These are phyloP conservation scores for Amanita pseudoporphyria DNA, from an alignment of 768 basidiomycete genomes.

Conservation along the genomic window DNA sequence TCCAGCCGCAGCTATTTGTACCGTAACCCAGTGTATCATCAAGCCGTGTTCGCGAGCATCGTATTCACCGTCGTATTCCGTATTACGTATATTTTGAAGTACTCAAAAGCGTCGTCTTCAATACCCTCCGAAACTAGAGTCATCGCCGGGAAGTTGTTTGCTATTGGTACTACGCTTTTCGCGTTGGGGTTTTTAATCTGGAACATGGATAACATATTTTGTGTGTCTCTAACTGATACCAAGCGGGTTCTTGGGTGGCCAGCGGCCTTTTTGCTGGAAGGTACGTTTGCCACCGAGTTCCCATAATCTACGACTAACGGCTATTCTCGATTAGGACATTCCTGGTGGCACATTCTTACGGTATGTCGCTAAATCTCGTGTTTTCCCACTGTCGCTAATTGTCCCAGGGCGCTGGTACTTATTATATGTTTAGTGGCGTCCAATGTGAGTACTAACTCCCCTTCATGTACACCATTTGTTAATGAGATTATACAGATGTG, in stretches of 20 bases:
- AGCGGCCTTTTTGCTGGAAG: conserved; percentile 55
- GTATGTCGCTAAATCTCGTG: conserved; percentile 22
- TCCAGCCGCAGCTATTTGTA: conserved; percentile 38
- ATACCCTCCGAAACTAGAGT: conserved; percentile 34
- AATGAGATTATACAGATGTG: conserved; percentile 25
- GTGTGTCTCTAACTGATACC: conserved; percentile 44
- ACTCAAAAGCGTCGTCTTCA: conserved; percentile 26
- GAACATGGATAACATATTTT: conserved; percentile 79
- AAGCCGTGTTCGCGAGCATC: conserved; percentile 58
- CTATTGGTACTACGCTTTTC: conserved; percentile 46
- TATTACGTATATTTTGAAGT: conserved; percentile 40
- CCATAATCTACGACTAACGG: not conserved
- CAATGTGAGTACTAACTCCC: conserved; percentile 29
- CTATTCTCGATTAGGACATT: conserved; percentile 37
- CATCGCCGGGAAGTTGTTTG: conserved; percentile 35
- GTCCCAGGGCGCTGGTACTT: conserved; percentile 36
- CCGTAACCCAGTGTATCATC: conserved; percentile 75
- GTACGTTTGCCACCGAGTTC: conserved; percentile 18
- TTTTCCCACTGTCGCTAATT: not conserved
- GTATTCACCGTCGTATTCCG: conserved; percentile 40
- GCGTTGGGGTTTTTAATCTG: conserved; percentile 60
- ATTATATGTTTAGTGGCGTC: conserved; percentile 42
- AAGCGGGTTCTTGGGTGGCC: conserved; percentile 57
- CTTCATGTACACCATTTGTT: not conserved
- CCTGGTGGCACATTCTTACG: conserved; percentile 70